Conservation (phyloP, 2,329 filamentous ascomycete species). For the Volutella citrinella region DNA sequence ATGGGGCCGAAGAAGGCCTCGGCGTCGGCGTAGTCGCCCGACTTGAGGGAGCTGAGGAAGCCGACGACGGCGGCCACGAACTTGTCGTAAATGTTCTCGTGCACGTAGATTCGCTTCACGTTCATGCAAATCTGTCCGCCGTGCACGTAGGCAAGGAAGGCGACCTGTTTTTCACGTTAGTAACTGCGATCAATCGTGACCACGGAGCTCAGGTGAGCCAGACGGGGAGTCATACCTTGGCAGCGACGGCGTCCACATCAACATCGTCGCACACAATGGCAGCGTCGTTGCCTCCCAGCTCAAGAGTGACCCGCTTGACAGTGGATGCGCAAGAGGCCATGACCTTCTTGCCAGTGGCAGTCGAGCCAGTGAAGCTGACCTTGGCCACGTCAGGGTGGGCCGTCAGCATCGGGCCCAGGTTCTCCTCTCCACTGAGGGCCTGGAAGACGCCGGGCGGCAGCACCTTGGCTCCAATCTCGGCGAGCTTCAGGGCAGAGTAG, state of each 20-base stretch:
- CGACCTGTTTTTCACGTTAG: too few relatives aligned
- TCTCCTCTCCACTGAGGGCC: slow-evolving; percentile 56
- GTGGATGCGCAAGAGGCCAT: slow-evolving; percentile 51
- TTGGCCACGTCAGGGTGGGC: slow-evolving; percentile 56
- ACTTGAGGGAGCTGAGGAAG: slow-evolving; percentile 43
- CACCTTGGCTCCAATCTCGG: slow-evolving; percentile 53
- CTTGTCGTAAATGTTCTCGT: slow-evolving; percentile 55
- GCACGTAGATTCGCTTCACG: slow-evolving; percentile 60
- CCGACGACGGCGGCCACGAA: slow-evolving; percentile 44
- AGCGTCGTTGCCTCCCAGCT: slow-evolving; percentile 59
- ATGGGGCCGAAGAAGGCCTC: slow-evolving; percentile 49
- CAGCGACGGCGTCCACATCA: slow-evolving; percentile 37
- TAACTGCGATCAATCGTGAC: too few relatives aligned
- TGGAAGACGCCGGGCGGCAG: slow-evolving; percentile 63
- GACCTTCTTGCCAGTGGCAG: slow-evolving; percentile 57
- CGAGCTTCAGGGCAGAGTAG: slow-evolving; percentile 56
- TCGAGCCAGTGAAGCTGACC: slow-evolving; percentile 62
- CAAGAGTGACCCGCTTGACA: slow-evolving; percentile 59
- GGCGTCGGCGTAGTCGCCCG: slow-evolving; percentile 40
- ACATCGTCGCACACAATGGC: slow-evolving; percentile 57
- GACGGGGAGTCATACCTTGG: too few relatives aligned
- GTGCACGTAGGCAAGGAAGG: slow-evolving; percentile 46
- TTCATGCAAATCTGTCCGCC: slow-evolving; percentile 39
- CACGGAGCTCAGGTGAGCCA: too few relatives aligned
- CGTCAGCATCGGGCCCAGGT: slow-evolving; percentile 57